A percentile compares a stretch with the other conserved stretches of the same genome.
These are phyloP conservation scores for Pythium grandisporangium DNA, from an alignment of 352 stramenopile species.

Conservation along the genomic window DNA sequence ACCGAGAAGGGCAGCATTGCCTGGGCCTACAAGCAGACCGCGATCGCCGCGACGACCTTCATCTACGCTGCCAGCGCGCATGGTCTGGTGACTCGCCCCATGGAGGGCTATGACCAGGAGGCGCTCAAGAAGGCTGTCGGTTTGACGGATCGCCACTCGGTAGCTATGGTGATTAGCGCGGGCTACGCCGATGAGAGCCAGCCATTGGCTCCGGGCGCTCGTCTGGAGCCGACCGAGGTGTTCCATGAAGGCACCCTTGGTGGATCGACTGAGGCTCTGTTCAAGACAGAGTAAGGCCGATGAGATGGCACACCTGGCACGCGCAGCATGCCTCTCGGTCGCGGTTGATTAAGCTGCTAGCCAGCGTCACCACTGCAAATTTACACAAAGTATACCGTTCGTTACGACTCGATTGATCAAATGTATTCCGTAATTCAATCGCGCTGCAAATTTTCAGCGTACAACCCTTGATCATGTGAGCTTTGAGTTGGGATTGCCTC, in stretches of 20 bases:
- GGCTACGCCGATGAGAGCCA: constrained; percentile 14
- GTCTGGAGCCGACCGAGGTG: constrained; percentile 11
- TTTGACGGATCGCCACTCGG: constrained; percentile 25
- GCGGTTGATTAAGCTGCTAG: too few species aligned
- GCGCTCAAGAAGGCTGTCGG: constrained; percentile 18
- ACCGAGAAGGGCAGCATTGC: constrained; percentile 6
- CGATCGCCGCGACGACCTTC: constrained; percentile 22
- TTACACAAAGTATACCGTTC: too few species aligned
- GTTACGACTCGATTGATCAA: too few species aligned
- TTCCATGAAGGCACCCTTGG: constrained; percentile 18
- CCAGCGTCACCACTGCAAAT: too few species aligned
- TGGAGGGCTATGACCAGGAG: constrained; percentile 26
- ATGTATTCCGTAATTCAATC: too few species aligned
- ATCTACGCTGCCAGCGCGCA: constrained; percentile 21
- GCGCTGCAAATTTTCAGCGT: too few species aligned
- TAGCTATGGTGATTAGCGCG: constrained; percentile 20
- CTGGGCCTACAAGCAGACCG: constrained; percentile 31
- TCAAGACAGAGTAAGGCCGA: constrained; percentile 8
- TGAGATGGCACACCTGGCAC: too few species aligned
- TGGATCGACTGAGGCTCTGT: constrained; percentile 8
- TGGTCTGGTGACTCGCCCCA: constrained; percentile 18
- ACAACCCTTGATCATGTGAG: too few species aligned
- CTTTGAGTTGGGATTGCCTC: too few species aligned
- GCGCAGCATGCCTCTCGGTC: too few species aligned
- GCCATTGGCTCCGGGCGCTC: constrained; percentile 2